phyloP scores from a whole-genome alignment of 768 basidiomycete species.

The Floccularia luteovirens region DNA sequence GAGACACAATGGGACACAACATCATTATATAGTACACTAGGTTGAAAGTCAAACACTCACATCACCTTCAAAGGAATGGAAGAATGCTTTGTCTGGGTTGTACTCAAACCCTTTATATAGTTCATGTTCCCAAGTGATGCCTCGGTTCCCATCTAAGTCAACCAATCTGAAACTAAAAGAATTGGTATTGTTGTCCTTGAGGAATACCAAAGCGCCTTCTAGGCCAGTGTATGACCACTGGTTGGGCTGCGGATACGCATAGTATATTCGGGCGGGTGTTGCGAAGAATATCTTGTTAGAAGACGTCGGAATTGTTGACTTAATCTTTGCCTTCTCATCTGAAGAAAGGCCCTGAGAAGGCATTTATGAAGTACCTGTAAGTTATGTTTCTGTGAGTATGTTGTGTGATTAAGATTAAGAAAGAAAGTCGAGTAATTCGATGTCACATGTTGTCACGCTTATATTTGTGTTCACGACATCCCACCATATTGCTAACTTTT shows the following conservation, averaged over 20 bases:
- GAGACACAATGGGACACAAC: too few species aligned
- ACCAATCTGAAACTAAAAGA: conserved; percentile 69
- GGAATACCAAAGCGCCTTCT: conserved; percentile 78
- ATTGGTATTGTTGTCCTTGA: conserved; percentile 49
- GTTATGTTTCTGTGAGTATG: too few species aligned
- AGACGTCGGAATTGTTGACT: conserved; percentile 44
- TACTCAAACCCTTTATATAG: conserved; percentile 79
- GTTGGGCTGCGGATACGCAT: conserved; percentile 68
- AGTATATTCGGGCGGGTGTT: conserved; percentile 85
- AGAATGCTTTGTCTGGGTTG: conserved; percentile 78
- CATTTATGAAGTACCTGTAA: conserved; percentile 40
- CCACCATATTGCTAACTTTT: too few species aligned
- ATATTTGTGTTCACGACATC: too few species aligned
- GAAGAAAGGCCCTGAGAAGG: conserved; percentile 61
- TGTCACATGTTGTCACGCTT: too few species aligned
- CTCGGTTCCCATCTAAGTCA: conserved; percentile 77
- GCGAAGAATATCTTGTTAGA: conserved; percentile 74
- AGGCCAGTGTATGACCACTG: conserved; percentile 86
- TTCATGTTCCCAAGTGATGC: conserved; percentile 91
- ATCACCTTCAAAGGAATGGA: conserved; percentile 90
- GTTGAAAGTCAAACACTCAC: conserved; percentile 42
- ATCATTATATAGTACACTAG: conserved; percentile 1
- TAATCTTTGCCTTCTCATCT: conserved; percentile 77
- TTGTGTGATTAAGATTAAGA: too few species aligned
- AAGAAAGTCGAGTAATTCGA: too few species aligned